Base-by-base conservation (phyloP, 139 green algal genomes). In the Micractinium conductrix region DNA sequence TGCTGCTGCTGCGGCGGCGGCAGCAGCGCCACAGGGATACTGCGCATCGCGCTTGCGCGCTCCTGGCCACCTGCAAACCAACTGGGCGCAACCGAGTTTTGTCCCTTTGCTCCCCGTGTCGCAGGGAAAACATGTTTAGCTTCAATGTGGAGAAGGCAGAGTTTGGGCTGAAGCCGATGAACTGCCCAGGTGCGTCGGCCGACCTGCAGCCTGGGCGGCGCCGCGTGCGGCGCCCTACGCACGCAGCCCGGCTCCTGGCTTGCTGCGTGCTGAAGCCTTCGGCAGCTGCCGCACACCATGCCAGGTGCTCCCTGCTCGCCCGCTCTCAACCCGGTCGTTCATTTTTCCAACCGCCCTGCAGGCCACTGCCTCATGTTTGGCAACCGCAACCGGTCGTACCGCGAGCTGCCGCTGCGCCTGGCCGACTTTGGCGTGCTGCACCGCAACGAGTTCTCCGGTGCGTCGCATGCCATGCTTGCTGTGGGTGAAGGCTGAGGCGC, bases 401-500 rank as follows among this genome's bases (percentile, higher is more conserved):
- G 97, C 73, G 97, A 99, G 91, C 92, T 99, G 78, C 97, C 97
- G 6, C 80, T 99, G 86, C 91, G 97, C 8, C 58, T 98, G 44
- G 97, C 97, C 0, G 97, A 99, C 91, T 99, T 99, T 92, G 97
- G 97, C 58, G 97, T 99, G 85, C 93, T 99, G 79, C 97, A 99
- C 90, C 91, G 95, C 78, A 98, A 98, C 88, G 96, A 98, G 91
- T 98, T 93, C 93, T 95, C 37, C 35, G 94, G n/a, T n/a, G n/a
- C n/a, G n/a, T n/a, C n/a, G n/a, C n/a, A n/a, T n/a, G n/a, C n/a
- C n/a, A n/a, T n/a, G n/a, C n/a, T n/a, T n/a, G n/a, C n/a, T n/a
- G n/a, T n/a, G n/a, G n/a, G n/a, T n/a, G n/a, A n/a, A n/a, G n/a
- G n/a, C n/a, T n/a, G n/a, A n/a, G n/a, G n/a, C n/a, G n/a, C n/a